Conservation (phyloP, 768 basidiomycete species). For the Mycena chlorophos region DNA sequence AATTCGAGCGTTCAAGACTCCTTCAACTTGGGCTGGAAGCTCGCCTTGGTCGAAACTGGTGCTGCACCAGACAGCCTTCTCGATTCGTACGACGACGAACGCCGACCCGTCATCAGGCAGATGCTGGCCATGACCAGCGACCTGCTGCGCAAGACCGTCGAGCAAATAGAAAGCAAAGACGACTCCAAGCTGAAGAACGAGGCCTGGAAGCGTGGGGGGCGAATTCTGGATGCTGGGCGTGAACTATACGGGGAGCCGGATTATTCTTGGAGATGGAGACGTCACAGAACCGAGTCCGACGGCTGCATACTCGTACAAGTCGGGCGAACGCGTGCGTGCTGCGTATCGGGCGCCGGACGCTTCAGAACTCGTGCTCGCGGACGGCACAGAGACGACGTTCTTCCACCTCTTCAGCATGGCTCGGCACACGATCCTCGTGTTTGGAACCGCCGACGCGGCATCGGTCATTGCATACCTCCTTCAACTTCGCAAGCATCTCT, state of each 20-base stretch:
- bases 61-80: conserved; percentile 37
- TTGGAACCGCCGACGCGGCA: conserved; percentile 10
- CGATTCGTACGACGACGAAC: conserved; percentile 41
- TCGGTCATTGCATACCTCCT: neutral
- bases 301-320: conserved; percentile 7
- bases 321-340: conserved; percentile 29
- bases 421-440: conserved; percentile 33
- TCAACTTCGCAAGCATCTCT: neutral
- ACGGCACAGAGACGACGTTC: conserved; percentile 17
- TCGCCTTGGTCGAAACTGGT: conserved; percentile 40
- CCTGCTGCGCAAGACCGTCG: conserved; percentile 27
- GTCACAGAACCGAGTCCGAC: no score
- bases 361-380: conserved; percentile 24
- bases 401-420: conserved; percentile 29
- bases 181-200: conserved; percentile 3
- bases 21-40: conserved; percentile 47
- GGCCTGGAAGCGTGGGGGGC: conserved; percentile 14
- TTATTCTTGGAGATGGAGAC: conserved; percentile 28
- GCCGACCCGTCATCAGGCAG: conserved; percentile 44
- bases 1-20: conserved; percentile 40
- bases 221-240: conserved; percentile 39
- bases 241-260: conserved; percentile 44
- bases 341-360: conserved; percentile 38
- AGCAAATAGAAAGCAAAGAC: neutral
- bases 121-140: conserved; percentile 42